Evolutionary conservation across 495 filamentous ascomycete genomes (phyloP), one percentile per base, ranked within the genome.

Genomic region (Friedmanniomyces simplex): DNA sequence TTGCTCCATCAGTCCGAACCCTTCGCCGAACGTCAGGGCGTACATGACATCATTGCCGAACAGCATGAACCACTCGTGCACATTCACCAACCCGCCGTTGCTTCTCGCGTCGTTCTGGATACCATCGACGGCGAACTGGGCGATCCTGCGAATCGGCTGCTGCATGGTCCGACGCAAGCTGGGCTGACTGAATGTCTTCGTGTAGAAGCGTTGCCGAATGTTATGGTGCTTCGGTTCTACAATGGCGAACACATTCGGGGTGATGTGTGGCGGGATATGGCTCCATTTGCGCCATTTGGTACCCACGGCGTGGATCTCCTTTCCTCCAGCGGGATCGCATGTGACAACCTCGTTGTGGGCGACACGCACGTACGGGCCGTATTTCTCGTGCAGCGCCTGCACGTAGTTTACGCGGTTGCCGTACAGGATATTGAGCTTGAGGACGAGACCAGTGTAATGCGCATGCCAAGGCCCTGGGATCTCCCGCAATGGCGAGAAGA

Each of bases 321-420:
- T 60, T 22, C 45, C 54, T 1, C 26, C 56, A 22, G 11, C 25
- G 18, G 30, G 32, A n/a, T 16, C 21, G 22, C 82, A 80, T 21
- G 89, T 74, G 52, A 79, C 83, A 57, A 88, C 60, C 66, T 88
- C 85, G 47, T 74, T 74, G 1, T 85, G 85, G 1, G 74, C 82
- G 20, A 88, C 64, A 11, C 82, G 76, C n/a, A 88, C 72, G 20
- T 87, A 70, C 1, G 76, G 72, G 1, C 85, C 84, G 34, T 73
- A 71, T 36, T 69, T 73, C 34, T 69, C 64, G 64, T 87, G 85
- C 5, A 82, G 80, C 7, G 71, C 76, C 56, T 80, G 75, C 1
- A 89, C 75, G 0, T 28, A 60, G 36, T 62, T 42, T n/a, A 64
- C 54, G 1, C 62, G 62, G 13, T 59, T 47, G 7, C 59, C 62